Base-by-base conservation (phyloP, 176 grass and related monocot genomes). In the Oryza rufipogon region DNA sequence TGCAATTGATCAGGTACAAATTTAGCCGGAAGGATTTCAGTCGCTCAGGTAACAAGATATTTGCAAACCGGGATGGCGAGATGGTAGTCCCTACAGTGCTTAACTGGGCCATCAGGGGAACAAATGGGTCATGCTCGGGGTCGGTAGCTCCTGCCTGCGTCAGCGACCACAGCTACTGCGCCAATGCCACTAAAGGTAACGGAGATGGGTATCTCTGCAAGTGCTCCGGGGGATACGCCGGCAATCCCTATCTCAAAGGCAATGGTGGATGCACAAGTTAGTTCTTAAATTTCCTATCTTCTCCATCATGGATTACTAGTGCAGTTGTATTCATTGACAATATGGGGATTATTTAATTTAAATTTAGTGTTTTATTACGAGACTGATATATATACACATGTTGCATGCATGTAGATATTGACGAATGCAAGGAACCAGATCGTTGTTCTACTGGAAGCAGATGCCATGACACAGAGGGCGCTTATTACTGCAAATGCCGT, bases 201-300 rank as follows among this genome's bases (percentile, higher is more conserved):
- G 14, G 41, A 10, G 0, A 2, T 2, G 86, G 90, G 0, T 88
- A 92, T 4, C 72, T 70, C 0, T 92, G 90, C 48, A 73, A 54
- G 0, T 92, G 90, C 47, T 61, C 30, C 5, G 0, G 33, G 1
- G 90, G 90, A 65, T 92, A 92, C 47, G 1, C 9, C 0, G 86
- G 90, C 16, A 92, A 88, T 51, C 86, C 90, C 9, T 92, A 92
- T 7, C 5, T 38, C 13, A 4, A 34, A 34, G 4, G 33, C 33
- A 34, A 34, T 34, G 19, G 44, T 14, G 86, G 86, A 74, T 92
- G 86, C 16, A 45, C 1, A n/a, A 70, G 90, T 88, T 33, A 39
- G 23, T 69, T 39, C 16, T 52, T 6, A 39, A 39, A 39, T 7
- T 17, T 52, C 0, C 16, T 51, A 4, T 51, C 0, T 51, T 51